Evolutionary conservation across 176 grass and related monocot species (phyloP), one percentile per base, ranked within the genome.

Genomic region (Musa acuminata): DNA sequence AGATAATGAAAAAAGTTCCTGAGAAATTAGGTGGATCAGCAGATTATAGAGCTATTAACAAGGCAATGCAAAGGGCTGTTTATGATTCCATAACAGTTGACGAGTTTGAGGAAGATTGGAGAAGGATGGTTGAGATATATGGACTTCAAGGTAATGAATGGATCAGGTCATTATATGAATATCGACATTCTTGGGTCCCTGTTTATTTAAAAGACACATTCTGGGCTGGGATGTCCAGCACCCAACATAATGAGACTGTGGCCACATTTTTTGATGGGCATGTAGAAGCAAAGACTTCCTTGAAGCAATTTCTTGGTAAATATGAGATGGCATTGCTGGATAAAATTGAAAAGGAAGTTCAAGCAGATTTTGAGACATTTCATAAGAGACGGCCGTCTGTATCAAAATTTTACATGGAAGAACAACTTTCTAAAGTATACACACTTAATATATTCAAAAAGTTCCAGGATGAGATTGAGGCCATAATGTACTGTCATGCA

Each of bases 401-500:
- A 54, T 94, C 95, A 51, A 93, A 93, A 80, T 99, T 98, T 72
- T 91, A 93, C 77, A 98, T 93, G 95, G 95, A 98, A 83, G 90
- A 98, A 60, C 95, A 98, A 75, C 88, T 98, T 22, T 93, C 95
- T 13, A 98, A 91, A 79, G 86, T 91, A 58, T 98, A 93, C 81
- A 98, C 95, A 55, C 86, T 91, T 78, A 98, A 91, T 78, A 91
- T 93, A 80, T 98, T 98, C 72, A 98, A 98, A 81, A 91, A 85
- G 72, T 93, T 98, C 59, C 95, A 98, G 74, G 90, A 93, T 93
- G 95, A 98, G 84, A 89, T 98, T 73, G 90, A 93, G 84, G 88
- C 90, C 72, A 98, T 98, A 73, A 98, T 98, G 95, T 98, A 98
- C 83, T 98, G 90, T 74, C 90, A 98, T 66, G 88, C 89, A 80